Conservation (phyloP, 495 filamentous ascomycete genomes). For the Glonium stellatum region DNA sequence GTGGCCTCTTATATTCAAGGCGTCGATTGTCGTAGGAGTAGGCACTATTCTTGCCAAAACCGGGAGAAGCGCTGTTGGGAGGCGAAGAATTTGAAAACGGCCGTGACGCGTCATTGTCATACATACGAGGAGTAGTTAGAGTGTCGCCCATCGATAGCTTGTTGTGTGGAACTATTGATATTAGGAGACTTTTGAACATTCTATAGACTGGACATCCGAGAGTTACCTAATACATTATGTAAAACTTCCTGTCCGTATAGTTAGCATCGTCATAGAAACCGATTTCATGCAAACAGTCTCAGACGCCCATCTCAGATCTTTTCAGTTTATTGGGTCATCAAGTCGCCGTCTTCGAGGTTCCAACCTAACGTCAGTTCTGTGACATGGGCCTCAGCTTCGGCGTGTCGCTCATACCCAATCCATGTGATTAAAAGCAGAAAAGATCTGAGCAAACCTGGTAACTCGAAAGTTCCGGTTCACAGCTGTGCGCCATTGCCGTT, state of each 20-base stretch:
- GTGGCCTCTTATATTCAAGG: neutral
- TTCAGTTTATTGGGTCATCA: conserved; percentile 21
- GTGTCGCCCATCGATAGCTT: neutral
- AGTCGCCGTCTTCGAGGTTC: conserved; percentile 12
- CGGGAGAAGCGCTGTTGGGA: neutral
- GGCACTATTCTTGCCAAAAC: neutral
- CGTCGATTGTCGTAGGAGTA: neutral
- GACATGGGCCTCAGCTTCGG: neutral
- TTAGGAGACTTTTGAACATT: neutral
- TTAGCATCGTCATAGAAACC: neutral
- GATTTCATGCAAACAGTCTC: neutral
- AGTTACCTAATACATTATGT: neutral
- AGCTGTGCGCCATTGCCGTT: conserved; percentile 6
- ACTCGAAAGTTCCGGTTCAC: neutral
- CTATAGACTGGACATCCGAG: neutral
- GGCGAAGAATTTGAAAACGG: neutral
- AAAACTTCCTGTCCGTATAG: neutral
- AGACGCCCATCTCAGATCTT: conserved; percentile 14
- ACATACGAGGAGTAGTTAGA: neutral
- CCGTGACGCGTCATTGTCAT: neutral
- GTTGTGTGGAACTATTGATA: neutral
- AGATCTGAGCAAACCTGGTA: neutral
- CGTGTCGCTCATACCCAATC: neutral
- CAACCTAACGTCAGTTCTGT: neutral
- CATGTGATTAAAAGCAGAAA: neutral